Percentiles rank a stretch among this genome's conserved stretches.
Conservation (phyloP, 768 basidiomycete species). For the Artomyces pyxidatus region DNA sequence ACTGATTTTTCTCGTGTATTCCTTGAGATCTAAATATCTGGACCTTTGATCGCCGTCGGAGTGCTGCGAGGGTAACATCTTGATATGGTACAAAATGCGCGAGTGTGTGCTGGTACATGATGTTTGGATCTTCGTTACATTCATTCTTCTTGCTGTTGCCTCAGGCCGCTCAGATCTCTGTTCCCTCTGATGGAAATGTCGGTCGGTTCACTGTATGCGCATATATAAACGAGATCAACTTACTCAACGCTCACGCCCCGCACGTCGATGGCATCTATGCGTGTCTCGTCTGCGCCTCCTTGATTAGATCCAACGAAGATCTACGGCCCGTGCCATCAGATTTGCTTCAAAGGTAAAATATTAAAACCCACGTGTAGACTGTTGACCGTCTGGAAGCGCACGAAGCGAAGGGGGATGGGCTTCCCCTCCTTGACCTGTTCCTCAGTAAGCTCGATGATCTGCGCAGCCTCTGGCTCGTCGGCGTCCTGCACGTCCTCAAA, state of each 20-base stretch:
- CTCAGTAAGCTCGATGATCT: slow-evolving; percentile 45
- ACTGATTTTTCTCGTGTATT: too few species aligned
- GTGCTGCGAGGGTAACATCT: too few species aligned
- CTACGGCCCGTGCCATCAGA: slow-evolving; percentile 24
- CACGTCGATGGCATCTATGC: slow-evolving; percentile 61
- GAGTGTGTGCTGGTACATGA: too few species aligned
- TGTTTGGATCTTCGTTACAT: too few species aligned
- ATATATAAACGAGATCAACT: slow-evolving; percentile 18
- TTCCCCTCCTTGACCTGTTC: slow-evolving; percentile 42
- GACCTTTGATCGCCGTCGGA: too few species aligned
- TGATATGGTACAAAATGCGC: too few species aligned
- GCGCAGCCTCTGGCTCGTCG: slow-evolving; percentile 41
- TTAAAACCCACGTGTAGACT: slow-evolving; percentile 49
- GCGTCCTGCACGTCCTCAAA: slow-evolving; percentile 60
- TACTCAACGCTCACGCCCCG: slow-evolving; percentile 53
- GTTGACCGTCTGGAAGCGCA: slow-evolving; percentile 63
- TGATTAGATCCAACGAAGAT: slow-evolving; percentile 67
- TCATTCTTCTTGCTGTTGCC: slow-evolving; percentile 17
- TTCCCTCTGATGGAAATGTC: background rate
- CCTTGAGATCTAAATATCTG: too few species aligned
- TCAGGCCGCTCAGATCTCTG: slow-evolving; percentile 22
- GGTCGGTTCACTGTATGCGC: background rate
- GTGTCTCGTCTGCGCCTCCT: slow-evolving; percentile 52
- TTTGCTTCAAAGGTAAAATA: background rate
- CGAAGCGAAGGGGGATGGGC: slow-evolving; percentile 47